Base-by-base conservation (phyloP, 2,329 filamentous ascomycete species). In the Immersiporthe knoxdaviesiana region DNA sequence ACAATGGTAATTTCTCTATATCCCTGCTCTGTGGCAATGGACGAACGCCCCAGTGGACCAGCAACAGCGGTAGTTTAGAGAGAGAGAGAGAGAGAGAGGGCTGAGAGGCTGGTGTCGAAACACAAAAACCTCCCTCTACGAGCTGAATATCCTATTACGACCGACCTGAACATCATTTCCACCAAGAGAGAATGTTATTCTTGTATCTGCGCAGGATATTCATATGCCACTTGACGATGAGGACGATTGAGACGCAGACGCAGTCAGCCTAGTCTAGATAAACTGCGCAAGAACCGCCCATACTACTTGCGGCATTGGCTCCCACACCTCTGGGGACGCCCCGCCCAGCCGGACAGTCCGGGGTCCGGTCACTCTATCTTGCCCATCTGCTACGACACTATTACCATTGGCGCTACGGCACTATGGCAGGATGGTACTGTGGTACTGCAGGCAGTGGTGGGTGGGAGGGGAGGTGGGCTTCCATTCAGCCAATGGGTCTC, bases 41-140 rank as follows among this genome's bases (percentile, higher is more conserved):
- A 39, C 37, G 60, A 37, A n/a, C 50, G 54, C 54, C 54, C 27
- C 54, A 58, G 54, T 21, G 54, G 30, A 58, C 54, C 54, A 27
- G 3, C 14, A 58, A 58, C 27, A 58, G 27, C 54, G 54, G n/a
- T 12, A 4, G 8, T 32, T 56, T 11, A 32, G 24, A 56, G 24
- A 56, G 52, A 30, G n/a, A n/a, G n/a, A n/a, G n/a, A n/a, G n/a
- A n/a, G n/a, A n/a, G n/a, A n/a, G n/a, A n/a, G n/a, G n/a, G n/a
- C 12, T 18, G 27, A 30, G 27, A 24, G 52, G 27, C 16, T 18
- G 10, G 44, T 24, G 7, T 50, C 47, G 47, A 50, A 50, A 7
- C 21, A n/a, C 47, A 50, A 2, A 21, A 47, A 47, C 21, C 16
- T 27, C 8, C 18, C 12, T 32, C 6, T 18, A 56, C 12, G 5